Evolutionary conservation across 2,329 filamentous ascomycete genomes (phyloP).

Genomic region (Apiospora kogelbergensis): DNA sequence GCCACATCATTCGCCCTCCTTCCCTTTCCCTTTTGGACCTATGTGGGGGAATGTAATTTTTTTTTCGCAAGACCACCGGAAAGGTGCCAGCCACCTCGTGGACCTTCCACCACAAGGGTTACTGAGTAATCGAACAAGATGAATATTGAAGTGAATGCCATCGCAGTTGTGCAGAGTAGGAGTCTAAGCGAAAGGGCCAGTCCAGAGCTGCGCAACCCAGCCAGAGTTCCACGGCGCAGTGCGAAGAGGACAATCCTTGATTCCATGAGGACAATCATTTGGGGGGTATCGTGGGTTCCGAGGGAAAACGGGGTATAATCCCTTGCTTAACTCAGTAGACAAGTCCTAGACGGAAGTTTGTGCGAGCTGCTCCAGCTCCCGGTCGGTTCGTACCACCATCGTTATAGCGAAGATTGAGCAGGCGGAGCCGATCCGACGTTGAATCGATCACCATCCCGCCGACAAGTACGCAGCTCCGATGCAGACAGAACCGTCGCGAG

Average conservation of each 20-base stretch:
- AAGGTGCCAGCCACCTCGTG: constrained; percentile 32
- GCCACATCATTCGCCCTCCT: constrained; percentile 26
- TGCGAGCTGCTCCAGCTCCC: background rate
- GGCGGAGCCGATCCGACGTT: background rate
- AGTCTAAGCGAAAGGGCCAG: constrained; percentile 40
- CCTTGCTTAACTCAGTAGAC: constrained; percentile 6
- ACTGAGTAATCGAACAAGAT: constrained; percentile 38
- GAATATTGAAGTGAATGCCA: constrained; percentile 45
- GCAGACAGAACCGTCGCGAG: constrained; percentile 23
- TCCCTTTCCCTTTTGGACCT: constrained; percentile 26
- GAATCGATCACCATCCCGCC: constrained; percentile 5
- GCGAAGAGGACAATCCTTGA: constrained; percentile 5
- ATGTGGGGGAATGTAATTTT: constrained; percentile 18
- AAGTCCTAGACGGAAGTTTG: constrained; percentile 5
- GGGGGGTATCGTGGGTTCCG: constrained; percentile 4
- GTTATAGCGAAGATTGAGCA: constrained; percentile 7
- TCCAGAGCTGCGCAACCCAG: background rate
- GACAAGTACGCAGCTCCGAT: constrained; percentile 14
- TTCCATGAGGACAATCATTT: constrained; percentile 7
- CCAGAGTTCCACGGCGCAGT: background rate
- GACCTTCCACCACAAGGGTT: constrained; percentile 31
- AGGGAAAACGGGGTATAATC: constrained; percentile 6
- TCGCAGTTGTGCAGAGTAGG: constrained; percentile 52
- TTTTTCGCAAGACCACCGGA: constrained; percentile 24
- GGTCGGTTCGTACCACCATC: constrained; percentile 8